Evolutionary conservation across 495 filamentous ascomycete species (phyloP).

Genomic region (Articulospora tetracladia): DNA sequence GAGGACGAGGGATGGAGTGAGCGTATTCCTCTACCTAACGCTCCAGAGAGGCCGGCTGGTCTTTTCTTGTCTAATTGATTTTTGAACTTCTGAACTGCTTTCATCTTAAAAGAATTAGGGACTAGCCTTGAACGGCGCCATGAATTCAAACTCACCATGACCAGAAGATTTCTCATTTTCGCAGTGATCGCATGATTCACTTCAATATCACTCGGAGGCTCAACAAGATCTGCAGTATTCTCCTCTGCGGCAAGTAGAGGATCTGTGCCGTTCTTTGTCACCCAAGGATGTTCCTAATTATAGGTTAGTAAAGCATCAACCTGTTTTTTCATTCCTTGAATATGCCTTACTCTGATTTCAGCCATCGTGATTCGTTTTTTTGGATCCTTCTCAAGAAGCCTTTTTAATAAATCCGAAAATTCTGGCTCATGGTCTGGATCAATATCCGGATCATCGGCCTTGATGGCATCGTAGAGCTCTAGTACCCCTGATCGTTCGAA

Average conservation of each 20-base stretch:
- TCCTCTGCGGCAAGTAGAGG: slow-evolving; percentile 77
- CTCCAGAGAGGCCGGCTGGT: slow-evolving; percentile 49
- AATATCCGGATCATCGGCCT: slow-evolving; percentile 49
- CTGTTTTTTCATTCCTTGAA: not conserved
- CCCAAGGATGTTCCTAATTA: slow-evolving; percentile 84
- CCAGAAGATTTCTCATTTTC: slow-evolving; percentile 78
- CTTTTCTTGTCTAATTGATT: slow-evolving; percentile 43
- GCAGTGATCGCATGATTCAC: slow-evolving; percentile 86
- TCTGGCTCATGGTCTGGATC: slow-evolving; percentile 53
- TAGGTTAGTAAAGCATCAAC: slow-evolving; percentile 14
- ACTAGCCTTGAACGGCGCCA: not conserved
- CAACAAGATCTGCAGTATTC: slow-evolving; percentile 78
- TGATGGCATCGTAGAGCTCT: slow-evolving; percentile 87
- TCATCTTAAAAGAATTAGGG: slow-evolving; percentile 57
- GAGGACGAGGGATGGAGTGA: slow-evolving; percentile 50
- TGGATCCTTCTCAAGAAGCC: slow-evolving; percentile 73
- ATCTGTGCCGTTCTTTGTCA: slow-evolving; percentile 78
- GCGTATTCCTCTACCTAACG: slow-evolving; percentile 50
- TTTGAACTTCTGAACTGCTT: slow-evolving; percentile 88
- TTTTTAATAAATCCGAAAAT: slow-evolving; percentile 64
- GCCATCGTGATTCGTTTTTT: slow-evolving; percentile 75
- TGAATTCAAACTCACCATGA: slow-evolving; percentile 59
- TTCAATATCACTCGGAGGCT: slow-evolving; percentile 81
- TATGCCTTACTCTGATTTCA: slow-evolving; percentile 63
- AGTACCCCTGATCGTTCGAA: slow-evolving; percentile 76